These are phyloP conservation scores for Macrolepiota dolichaula DNA, from an alignment of 768 basidiomycete genomes.

Conservation along the genomic window DNA sequence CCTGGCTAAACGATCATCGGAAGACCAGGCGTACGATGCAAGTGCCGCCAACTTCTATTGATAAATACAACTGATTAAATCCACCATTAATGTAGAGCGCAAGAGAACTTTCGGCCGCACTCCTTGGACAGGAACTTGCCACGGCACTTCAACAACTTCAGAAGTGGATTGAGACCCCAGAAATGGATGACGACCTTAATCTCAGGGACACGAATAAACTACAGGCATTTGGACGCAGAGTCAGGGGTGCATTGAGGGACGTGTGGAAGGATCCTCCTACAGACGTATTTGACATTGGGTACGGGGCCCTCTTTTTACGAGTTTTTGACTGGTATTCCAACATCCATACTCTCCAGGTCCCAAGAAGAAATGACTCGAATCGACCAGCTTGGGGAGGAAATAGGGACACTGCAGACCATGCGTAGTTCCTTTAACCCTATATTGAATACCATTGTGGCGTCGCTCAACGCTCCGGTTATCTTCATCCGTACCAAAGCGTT, in stretches of 20 bases:
- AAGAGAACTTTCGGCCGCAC: slow-evolving; percentile 73
- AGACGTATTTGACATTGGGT: slow-evolving; percentile 87
- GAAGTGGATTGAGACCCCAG: slow-evolving; percentile 43
- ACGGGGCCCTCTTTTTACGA: slow-evolving; percentile 16
- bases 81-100: slow-evolving; percentile 58
- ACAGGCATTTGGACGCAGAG: slow-evolving; percentile 45
- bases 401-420: slow-evolving; percentile 74
- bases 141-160: slow-evolving; percentile 57
- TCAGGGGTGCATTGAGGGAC: slow-evolving; percentile 63
- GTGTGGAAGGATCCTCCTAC: slow-evolving; percentile 69
- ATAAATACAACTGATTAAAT: background rate
- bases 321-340: background rate
- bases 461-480: slow-evolving; percentile 83
- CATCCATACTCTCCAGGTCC: slow-evolving; percentile 37
- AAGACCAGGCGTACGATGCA: slow-evolving; percentile 82
- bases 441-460: slow-evolving; percentile 69
- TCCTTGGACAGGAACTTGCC: slow-evolving; percentile 84
- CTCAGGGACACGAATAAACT: slow-evolving; percentile 39
- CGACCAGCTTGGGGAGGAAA: slow-evolving; percentile 69
- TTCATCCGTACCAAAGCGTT: slow-evolving; percentile 95
- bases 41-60: slow-evolving; percentile 18
- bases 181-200: slow-evolving; percentile 41
- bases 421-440: slow-evolving; percentile 83
- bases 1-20: slow-evolving; percentile 65
- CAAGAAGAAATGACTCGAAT: slow-evolving; percentile 69